phyloP scores from a whole-genome alignment of 78 protist species.

The Mastigamoeba balamuthi region DNA sequence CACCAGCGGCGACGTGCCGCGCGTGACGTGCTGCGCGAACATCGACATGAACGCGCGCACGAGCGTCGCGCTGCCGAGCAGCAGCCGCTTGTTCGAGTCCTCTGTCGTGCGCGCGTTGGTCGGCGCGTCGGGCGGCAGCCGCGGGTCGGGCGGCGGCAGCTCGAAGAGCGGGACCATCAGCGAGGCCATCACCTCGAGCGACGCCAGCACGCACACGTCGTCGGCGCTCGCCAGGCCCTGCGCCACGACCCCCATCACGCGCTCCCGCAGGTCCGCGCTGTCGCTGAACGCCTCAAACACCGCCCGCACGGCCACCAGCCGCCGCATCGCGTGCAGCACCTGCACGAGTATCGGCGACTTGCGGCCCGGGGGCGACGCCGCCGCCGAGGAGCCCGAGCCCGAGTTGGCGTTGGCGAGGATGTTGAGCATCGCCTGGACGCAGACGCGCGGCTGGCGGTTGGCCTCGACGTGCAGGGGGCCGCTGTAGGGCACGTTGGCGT shows the following conservation, averaged over 20 bases:
- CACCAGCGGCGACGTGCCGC: constrained; percentile 64
- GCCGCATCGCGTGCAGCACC: constrained; percentile 19
- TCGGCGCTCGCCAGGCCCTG: neutral
- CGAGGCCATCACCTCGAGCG: neutral
- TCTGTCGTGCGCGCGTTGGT: neutral
- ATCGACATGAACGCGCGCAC: neutral
- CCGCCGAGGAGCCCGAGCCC: no score
- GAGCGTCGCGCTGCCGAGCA: neutral
- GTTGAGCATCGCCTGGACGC: neutral
- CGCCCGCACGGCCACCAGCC: constrained; percentile 34
- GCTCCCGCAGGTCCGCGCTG: neutral
- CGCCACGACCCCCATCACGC: no score
- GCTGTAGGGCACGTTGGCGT: neutral
- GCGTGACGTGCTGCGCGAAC: neutral
- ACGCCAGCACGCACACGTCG: neutral
- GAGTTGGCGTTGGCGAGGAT: neutral
- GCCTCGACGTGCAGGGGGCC: neutral
- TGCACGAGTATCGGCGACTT: no score
- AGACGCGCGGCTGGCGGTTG: neutral
- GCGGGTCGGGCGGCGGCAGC: no score
- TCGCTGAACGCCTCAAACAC: constrained; percentile 33
- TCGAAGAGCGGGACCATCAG: neutral
- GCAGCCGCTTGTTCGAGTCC: neutral
- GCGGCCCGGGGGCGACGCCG: no score
- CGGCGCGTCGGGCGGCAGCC: no score